Percentiles rank a stretch among this genome's conserved stretches.
phyloP scores from a whole-genome alignment of 2,329 filamentous ascomycete genomes.

The Pyricularia pennisetigena region DNA sequence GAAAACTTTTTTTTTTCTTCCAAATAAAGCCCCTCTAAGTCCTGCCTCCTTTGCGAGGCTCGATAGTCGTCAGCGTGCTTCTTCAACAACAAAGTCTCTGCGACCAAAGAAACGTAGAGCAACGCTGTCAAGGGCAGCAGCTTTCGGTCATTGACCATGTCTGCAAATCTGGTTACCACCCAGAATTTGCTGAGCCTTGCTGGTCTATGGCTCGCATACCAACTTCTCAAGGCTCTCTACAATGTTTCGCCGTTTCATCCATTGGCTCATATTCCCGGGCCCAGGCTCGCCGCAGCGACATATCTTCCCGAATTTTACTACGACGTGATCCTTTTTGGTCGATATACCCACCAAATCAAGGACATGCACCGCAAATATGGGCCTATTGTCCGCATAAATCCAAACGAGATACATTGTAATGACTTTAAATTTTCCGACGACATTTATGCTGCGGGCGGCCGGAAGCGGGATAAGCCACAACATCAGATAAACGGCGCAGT shows the following conservation, averaged over 20 bases:
- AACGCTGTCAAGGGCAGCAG: neutral
- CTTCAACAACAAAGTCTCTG: neutral
- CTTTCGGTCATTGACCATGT: neutral
- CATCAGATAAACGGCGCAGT: neutral
- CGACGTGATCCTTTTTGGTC: conserved; percentile 23
- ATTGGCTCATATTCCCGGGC: conserved; percentile 25
- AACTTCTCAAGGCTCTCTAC: conserved; percentile 19
- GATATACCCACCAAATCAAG: conserved; percentile 23
- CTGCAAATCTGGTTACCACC: neutral
- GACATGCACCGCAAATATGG: conserved; percentile 25
- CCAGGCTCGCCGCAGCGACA: conserved; percentile 23
- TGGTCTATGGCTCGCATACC: conserved; percentile 19
- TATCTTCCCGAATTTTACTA: conserved; percentile 27
- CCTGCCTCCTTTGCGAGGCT: neutral
- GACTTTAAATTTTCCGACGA: conserved; percentile 16
- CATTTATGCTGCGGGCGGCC: conserved; percentile 11
- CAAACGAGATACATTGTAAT: conserved; percentile 17
- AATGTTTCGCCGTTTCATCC: conserved; percentile 30
- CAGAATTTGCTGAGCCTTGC: conserved; percentile 8
- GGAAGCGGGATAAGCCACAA: conserved; percentile 8
- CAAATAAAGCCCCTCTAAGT: neutral
- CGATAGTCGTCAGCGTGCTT: neutral
- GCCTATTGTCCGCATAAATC: conserved; percentile 14
- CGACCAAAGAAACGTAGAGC: neutral
- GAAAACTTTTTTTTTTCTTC: neutral